A percentile compares a stretch with the other conserved stretches of the same genome.
phyloP scores from a whole-genome alignment of 768 basidiomycete genomes.

The Rossbeevera mucosa region DNA sequence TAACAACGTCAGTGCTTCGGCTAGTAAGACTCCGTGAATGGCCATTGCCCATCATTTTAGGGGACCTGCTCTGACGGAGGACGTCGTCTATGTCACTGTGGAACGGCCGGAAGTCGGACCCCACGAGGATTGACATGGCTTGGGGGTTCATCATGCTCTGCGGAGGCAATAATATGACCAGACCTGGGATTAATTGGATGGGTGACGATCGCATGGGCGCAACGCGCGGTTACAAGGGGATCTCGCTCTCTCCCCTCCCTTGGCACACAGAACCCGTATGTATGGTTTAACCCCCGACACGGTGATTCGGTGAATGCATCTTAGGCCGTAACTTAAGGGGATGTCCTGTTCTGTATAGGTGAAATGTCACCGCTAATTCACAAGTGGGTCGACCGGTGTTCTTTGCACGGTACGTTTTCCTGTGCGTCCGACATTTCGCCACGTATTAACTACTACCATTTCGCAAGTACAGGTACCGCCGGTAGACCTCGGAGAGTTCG shows the following conservation, averaged over 20 bases:
- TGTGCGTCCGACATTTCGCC: background rate
- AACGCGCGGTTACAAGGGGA: constrained; percentile 38
- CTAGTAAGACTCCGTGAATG: constrained; percentile 31
- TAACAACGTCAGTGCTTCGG: constrained; percentile 27
- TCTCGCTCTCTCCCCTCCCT: no score
- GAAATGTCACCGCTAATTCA: constrained; percentile 29
- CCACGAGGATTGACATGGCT: constrained; percentile 53
- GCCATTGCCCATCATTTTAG: constrained; percentile 23
- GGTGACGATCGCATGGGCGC: constrained; percentile 2
- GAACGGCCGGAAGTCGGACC: constrained; percentile 50
- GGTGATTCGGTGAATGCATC: constrained; percentile 39
- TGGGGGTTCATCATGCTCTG: constrained; percentile 55
- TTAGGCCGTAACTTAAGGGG: background rate
- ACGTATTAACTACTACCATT: constrained; percentile 51
- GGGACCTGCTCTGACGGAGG: constrained; percentile 52
- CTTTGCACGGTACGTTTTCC: constrained; percentile 33
- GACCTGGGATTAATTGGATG: constrained; percentile 3
- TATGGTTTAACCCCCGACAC: constrained; percentile 55
- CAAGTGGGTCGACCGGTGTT: constrained; percentile 37
- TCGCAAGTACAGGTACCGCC: constrained; percentile 30
- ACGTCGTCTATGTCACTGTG: constrained; percentile 57
- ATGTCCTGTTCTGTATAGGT: no score
- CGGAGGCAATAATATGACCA: constrained; percentile 39
- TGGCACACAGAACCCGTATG: constrained; percentile 60
- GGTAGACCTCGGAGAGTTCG: constrained; percentile 29